These are phyloP conservation scores for Suillus subaureus DNA, from an alignment of 768 basidiomycete genomes.

Conservation along the genomic window DNA sequence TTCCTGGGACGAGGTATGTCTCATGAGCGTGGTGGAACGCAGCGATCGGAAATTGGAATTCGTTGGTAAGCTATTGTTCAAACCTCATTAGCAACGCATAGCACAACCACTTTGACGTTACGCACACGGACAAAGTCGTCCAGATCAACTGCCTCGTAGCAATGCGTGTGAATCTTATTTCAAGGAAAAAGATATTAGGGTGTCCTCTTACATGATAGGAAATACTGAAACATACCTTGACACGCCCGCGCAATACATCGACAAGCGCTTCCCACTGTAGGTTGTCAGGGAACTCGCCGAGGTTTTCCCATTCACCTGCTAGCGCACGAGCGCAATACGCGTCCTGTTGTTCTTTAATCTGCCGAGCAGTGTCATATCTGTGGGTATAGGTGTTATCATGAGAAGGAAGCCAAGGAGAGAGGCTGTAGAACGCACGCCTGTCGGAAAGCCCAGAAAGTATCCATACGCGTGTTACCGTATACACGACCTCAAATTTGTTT, in stretches of 20 bases:
- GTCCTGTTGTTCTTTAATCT: slow-evolving; percentile 58
- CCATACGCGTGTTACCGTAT: slow-evolving; percentile 46
- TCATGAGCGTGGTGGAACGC: slow-evolving; percentile 90
- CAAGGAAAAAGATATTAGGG: not conserved
- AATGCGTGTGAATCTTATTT: slow-evolving; percentile 39
- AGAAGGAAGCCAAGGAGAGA: not conserved
- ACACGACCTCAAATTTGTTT: slow-evolving; percentile 17
- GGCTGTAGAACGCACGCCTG: slow-evolving; percentile 39
- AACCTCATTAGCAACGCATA: slow-evolving; percentile 3
- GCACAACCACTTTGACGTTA: slow-evolving; percentile 7
- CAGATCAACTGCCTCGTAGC: slow-evolving; percentile 64
- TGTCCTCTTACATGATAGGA: slow-evolving; percentile 1
- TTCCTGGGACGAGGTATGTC: slow-evolving; percentile 83
- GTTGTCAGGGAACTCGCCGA: slow-evolving; percentile 67
- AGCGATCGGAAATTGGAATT: slow-evolving; percentile 83
- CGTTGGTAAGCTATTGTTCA: slow-evolving; percentile 71
- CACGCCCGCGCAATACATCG: slow-evolving; percentile 83
- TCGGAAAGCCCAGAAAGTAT: slow-evolving; percentile 54
- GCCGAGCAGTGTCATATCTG: slow-evolving; percentile 54
- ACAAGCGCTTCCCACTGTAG: slow-evolving; percentile 76
- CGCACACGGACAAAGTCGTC: slow-evolving; percentile 68
- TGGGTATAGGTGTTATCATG: slow-evolving; percentile 8
- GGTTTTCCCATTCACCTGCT: slow-evolving; percentile 39
- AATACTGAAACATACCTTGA: slow-evolving; percentile 53
- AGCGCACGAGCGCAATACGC: slow-evolving; percentile 49